Percentiles rank a stretch among this genome's conserved stretches.
phyloP scores from a whole-genome alignment of 345 rosid species.

The Garcia nutans region DNA sequence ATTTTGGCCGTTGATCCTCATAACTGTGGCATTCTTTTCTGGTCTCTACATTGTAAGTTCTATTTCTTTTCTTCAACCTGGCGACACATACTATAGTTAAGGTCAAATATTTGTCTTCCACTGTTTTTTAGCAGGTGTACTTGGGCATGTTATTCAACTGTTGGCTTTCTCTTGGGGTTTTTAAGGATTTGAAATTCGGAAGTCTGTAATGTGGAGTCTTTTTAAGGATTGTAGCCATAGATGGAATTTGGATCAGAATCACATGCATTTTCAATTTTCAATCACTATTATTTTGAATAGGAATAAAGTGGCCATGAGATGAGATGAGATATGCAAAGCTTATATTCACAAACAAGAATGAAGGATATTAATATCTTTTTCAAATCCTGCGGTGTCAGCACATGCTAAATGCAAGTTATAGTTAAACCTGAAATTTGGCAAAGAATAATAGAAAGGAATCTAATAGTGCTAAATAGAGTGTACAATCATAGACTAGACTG shows the following conservation, averaged over 20 bases:
- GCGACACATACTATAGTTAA: no score
- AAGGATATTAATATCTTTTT: background rate
- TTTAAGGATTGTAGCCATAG: background rate
- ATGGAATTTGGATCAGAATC: background rate
- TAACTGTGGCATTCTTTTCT: constrained; percentile 63
- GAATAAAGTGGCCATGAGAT: background rate
- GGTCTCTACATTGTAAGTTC: constrained; percentile 75
- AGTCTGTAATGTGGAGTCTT: background rate
- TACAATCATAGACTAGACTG: background rate
- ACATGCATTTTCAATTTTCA: background rate
- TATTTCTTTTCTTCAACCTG: background rate
- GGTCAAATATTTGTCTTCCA: no score
- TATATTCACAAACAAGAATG: background rate
- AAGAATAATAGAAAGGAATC: background rate
- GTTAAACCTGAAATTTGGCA: background rate
- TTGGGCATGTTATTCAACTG: background rate
- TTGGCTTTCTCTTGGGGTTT: background rate
- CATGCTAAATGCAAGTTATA: background rate
- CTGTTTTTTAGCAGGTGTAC: background rate
- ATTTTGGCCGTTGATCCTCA: constrained; percentile 78
- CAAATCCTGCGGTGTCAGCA: background rate
- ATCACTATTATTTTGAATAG: background rate
- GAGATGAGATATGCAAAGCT: background rate
- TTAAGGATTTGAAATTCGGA: background rate
- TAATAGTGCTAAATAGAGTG: background rate